phyloP scores from a whole-genome alignment of 306 rosid species.

The Cucumis melo region DNA sequence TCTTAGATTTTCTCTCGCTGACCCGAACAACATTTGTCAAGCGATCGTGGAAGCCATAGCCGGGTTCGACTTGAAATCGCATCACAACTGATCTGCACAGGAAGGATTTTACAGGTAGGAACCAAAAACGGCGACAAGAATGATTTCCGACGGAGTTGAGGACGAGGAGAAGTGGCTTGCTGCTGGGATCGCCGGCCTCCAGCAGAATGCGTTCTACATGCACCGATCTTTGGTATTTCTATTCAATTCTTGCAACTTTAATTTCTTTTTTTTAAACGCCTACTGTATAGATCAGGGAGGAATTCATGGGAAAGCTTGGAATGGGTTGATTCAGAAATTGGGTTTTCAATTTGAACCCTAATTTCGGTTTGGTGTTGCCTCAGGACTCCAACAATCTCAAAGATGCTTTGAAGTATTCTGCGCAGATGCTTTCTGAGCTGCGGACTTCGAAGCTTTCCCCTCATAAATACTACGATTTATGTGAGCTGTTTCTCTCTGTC shows the following conservation, averaged over 20 bases:
- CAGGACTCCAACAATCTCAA: slow-evolving; percentile 94
- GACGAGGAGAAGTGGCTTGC: slow-evolving; percentile 92
- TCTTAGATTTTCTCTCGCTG: neutral
- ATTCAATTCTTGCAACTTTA: slow-evolving; percentile 5
- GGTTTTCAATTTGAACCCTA: neutral
- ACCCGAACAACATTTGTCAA: neutral
- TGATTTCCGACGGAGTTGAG: slow-evolving; percentile 72
- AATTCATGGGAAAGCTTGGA: neutral
- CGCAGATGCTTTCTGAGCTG: slow-evolving; percentile 98
- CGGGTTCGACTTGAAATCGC: neutral
- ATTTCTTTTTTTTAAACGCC: neutral
- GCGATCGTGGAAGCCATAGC: neutral
- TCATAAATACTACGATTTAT: slow-evolving; percentile 87
- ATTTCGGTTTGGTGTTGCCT: slow-evolving; percentile 5
- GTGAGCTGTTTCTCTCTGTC: slow-evolving; percentile 38
- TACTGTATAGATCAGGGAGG: neutral
- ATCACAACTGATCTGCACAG: neutral
- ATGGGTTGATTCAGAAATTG: neutral
- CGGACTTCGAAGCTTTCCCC: slow-evolving; percentile 97
- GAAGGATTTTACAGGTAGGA: neutral
- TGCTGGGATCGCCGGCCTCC: slow-evolving; percentile 96
- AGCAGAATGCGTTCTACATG: slow-evolving; percentile 93
- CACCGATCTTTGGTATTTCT: slow-evolving; percentile 84
- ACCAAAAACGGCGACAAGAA: slow-evolving; percentile 15
- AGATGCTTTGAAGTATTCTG: slow-evolving; percentile 88